phyloP scores from a whole-genome alignment of 2,329 filamentous ascomycete genomes.

The Tolypocladium capitatum region DNA sequence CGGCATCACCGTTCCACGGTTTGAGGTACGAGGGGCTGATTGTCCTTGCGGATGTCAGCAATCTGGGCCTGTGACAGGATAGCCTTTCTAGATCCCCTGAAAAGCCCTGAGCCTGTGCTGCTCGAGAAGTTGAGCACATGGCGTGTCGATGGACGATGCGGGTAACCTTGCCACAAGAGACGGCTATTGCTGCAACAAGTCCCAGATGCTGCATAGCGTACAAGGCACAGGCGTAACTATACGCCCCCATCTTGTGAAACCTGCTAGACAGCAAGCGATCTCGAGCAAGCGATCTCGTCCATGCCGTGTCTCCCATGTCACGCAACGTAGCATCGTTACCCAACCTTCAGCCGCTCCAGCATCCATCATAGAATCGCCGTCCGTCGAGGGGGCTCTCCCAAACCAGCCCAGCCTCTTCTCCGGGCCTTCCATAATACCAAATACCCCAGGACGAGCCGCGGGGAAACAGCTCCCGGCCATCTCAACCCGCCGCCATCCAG shows the following conservation, averaged over 20 bases:
- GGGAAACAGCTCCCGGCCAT: constrained; percentile 56
- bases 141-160: neutral
- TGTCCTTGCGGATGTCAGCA: too few species aligned
- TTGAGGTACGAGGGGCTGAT: too few species aligned
- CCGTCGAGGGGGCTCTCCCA: constrained; percentile 7
- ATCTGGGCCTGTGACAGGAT: neutral
- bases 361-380: constrained; percentile 5
- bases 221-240: neutral
- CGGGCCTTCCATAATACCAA: constrained; percentile 40
- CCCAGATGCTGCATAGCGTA: neutral
- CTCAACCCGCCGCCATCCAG: constrained; percentile 34
- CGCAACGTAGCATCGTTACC: neutral
- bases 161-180: neutral
- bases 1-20: too few species aligned
- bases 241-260: neutral
- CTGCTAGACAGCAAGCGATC: neutral
- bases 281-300: too few species aligned
- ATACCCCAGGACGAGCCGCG: constrained; percentile 35
- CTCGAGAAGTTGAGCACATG: neutral
- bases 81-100: neutral
- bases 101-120: neutral
- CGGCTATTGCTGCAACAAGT: neutral
- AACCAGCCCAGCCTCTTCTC: constrained; percentile 3
- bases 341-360: neutral
- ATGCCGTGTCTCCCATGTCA: neutral